Base-by-base conservation (phyloP, 2,329 filamentous ascomycete species). In the Xylariaceae sp. region DNA sequence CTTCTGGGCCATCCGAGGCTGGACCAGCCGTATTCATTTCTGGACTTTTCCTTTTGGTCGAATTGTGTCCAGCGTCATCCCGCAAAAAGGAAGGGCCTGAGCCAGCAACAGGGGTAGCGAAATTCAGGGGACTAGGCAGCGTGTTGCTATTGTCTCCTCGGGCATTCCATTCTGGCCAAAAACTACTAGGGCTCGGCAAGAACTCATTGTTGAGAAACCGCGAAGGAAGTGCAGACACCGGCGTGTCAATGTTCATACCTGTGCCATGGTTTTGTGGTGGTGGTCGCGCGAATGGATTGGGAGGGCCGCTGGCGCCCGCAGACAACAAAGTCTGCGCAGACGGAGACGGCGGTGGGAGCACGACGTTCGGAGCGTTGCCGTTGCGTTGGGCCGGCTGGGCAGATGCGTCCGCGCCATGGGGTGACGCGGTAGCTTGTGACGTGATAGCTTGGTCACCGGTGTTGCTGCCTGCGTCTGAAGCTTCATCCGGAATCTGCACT, bases 401-500 rank as follows among this genome's bases (percentile, higher is more conserved):
- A 6, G 85, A 82, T 2, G 77, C 75, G 40, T 81, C 80, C 40
- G 76, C 78, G 38, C 83, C 83, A 40, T 81, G 81, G 31, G 87
- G 70, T 65, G 88, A 75, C 9, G 34, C 16, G 69, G 82, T 68
- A 22, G 60, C 68, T 7, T 28, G 22, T 7, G 22, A 28, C 7
- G 22, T 28, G 4, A 28, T 28, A 12, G 41, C 40, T 69, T 88
- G 89, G 50, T 89, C 89, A 43, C 80, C 89, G 3, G 88, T 89
- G 42, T 84, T 87, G 55, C 82, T 87, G 51, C 85, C 89, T 42
- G 75, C 75, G 61, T 96, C 90, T 10, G 90, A 95, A 39, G 86
- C 84, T 64, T 96, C 94, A 60, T 91, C 93, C 0, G 94, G 94
- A 63, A 99, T 99, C 66, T 97, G 91, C 5, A 99, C 90, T 62